Evolutionary conservation across 1,284 basidiomycete species (phyloP), one percentile per base, ranked within the genome.

Genomic region (Leccinum subfulvum): DNA sequence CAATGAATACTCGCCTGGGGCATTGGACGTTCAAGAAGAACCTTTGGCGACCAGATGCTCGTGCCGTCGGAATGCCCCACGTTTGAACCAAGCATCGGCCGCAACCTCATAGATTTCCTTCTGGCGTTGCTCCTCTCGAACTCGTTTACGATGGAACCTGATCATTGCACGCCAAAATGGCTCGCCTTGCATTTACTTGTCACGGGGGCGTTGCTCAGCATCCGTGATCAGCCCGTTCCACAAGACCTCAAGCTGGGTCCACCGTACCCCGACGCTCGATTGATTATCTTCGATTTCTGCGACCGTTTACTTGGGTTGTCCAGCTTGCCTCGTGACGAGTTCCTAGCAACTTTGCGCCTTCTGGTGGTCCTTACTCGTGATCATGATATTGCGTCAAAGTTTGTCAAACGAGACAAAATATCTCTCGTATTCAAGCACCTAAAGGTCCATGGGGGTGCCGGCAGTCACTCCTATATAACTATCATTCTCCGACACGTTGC

Each of bases 401-500:
- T 95, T 68, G 81, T 89, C 65, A 82, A 84, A 58, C 80, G 80
- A 23, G 85, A 87, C 53, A 90, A 91, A 1, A 76, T 95, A 10
- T 66, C 75, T 0, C 73, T 81, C n/a, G 79, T 96, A n/a, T 87
- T 95, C 75, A 82, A 83, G 63, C 83, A 87, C 51, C 78, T 92
- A 65, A 86, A 84, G 64, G 74, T 79, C 8, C 81, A 87, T 0
- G 77, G 86, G 16, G 84, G 87, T 1, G 74, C 82, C 47, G 88
- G 90, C 30, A 91, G 90, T 66, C 92, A 95, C 62, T 87, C 92
- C 0, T 92, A 95, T 73, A 85, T 95, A 56, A 87, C 90, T 21
- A 92, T 93, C 71, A 90, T 98, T 62, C 80, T 98, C 18, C 91
- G 97, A 3, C 97, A 99, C 74, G 79, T 94, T 59, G 86, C 97